Evolutionary conservation across 1,139 yeast species (phyloP).

Genomic region (Kodamaea sp.): DNA sequence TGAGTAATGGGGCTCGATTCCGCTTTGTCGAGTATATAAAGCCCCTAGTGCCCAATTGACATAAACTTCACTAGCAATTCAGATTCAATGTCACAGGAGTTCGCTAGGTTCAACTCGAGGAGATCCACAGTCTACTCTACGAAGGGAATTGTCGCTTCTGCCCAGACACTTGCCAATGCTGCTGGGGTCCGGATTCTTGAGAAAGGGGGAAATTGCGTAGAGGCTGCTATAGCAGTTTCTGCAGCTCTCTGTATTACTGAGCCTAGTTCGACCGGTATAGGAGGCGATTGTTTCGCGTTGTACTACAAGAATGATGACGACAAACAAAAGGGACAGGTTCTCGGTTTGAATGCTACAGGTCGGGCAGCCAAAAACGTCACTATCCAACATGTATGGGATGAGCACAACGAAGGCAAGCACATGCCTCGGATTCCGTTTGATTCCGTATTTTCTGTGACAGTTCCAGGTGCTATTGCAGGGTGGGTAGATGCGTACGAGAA

Average conservation of each 20-base stretch:
- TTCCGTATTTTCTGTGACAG: slow-evolving; percentile 64
- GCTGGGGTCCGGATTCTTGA: slow-evolving; percentile 70
- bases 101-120: slow-evolving; percentile 51
- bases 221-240: slow-evolving; percentile 78
- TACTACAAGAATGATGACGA: slow-evolving; percentile 53
- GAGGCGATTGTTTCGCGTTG: slow-evolving; percentile 79
- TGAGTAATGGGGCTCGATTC: too few relatives aligned
- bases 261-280: slow-evolving; percentile 79
- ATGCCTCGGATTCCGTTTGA: slow-evolving; percentile 41
- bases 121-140: slow-evolving; percentile 78
- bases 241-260: slow-evolving; percentile 75
- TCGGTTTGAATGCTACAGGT: slow-evolving; percentile 79
- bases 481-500: slow-evolving; percentile 67
- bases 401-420: slow-evolving; percentile 43
- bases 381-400: slow-evolving; percentile 49
- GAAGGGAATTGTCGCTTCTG: slow-evolving; percentile 72
- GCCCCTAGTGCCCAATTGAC: too few relatives aligned
- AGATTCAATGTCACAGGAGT: slow-evolving; percentile 13
- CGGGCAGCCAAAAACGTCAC: slow-evolving; percentile 57
- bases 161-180: slow-evolving; percentile 77
- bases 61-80: too few relatives aligned
- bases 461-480: slow-evolving; percentile 79
- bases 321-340: slow-evolving; percentile 34
- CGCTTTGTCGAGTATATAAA: too few relatives aligned
- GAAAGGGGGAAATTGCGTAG: slow-evolving; percentile 78